Evolutionary conservation across 495 filamentous ascomycete genomes (phyloP), one percentile per base, ranked within the genome.

Genomic region (Rusavskia elegans): DNA sequence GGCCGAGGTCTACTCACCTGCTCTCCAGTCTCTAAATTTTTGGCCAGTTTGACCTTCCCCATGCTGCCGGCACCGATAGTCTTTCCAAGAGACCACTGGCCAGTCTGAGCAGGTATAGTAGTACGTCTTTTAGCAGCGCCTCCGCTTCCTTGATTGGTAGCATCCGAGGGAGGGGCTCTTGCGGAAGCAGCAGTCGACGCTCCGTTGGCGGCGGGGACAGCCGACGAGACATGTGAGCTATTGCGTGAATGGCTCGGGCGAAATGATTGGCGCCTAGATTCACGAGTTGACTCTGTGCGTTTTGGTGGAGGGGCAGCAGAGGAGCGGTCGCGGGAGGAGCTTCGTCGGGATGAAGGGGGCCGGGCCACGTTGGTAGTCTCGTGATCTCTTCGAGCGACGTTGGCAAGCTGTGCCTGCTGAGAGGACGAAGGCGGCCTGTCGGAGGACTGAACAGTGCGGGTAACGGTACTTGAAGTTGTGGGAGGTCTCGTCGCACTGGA

Each of bases 1-100:
- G 30, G 30, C 6, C 11, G 51, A 61, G 35, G 45, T 63, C 48
- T 45, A 66, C 71, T 65, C 66, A 84, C 86, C 77, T 92, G 79
- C 67, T 94, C 87, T 55, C 80, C 81, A 13, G 82, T 82, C 60
- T 89, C 85, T 48, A 81, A 71, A 63, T 84, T 88, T 57, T 82
- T 84, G 16, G 87, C 87, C 49, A 94, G 68, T 66, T 94, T 94
- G 37, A 94, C 87, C 66, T 94, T 93, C 25, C 87, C 87, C 92
- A 99, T 99, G 64, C 90, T 96, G 11, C 92, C 92, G 51, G 89
- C 88, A 45, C 92, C 92, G 54, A 99, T 92, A 3, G 92, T 99
- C 72, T 99, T 97, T 20, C 90, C 92, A 45, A 99, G 74, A 25
- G 85, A 76, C 85, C 89, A 99, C 68, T 87, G 79, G 40, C 89